Conservation (phyloP, 164 flowering plant genomes). For the Magnolia officinalis region DNA sequence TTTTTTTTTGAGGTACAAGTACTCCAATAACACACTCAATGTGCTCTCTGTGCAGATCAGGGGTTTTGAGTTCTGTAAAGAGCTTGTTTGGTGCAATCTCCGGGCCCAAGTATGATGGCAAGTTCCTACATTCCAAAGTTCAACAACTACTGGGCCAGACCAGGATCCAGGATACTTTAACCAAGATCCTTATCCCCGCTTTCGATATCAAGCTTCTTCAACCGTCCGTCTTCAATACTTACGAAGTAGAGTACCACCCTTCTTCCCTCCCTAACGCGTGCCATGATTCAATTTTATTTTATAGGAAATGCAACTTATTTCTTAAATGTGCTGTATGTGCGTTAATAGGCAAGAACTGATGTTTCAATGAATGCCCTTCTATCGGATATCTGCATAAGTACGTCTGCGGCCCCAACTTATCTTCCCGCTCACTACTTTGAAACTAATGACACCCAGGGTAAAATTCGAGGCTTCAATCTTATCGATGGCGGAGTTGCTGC, state of each 20-base stretch:
- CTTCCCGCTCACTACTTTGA: constrained; percentile 16
- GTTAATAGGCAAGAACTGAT: constrained; percentile 17
- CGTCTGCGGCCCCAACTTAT: constrained; percentile 31
- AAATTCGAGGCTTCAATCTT: constrained; percentile 20
- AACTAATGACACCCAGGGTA: constrained; percentile 24
- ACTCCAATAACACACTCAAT: not conserved
- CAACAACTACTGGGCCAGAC: constrained; percentile 11
- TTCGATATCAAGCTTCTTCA: constrained; percentile 26
- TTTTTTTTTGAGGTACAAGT: too few species aligned
- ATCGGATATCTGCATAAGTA: constrained; percentile 37
- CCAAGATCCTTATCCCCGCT: constrained; percentile 18
- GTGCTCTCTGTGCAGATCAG: not conserved
- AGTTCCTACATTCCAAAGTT: constrained; percentile 8
- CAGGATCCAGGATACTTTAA: constrained; percentile 16
- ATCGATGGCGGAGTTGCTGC: constrained; percentile 49
- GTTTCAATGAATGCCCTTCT: constrained; percentile 24
- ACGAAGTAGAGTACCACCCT: constrained; percentile 7
- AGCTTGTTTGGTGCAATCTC: constrained; percentile 4
- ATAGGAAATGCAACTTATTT: not conserved
- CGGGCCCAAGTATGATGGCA: constrained; percentile 22
- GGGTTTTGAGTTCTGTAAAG: not conserved
- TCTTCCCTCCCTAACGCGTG: not conserved
- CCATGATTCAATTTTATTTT: too few species aligned
- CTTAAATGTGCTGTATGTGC: not conserved
- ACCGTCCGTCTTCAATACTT: constrained; percentile 29